Evolutionary conservation across 495 filamentous ascomycete species (phyloP), one percentile per base, ranked within the genome.

Genomic region (Friedmanniomyces simplex): DNA sequence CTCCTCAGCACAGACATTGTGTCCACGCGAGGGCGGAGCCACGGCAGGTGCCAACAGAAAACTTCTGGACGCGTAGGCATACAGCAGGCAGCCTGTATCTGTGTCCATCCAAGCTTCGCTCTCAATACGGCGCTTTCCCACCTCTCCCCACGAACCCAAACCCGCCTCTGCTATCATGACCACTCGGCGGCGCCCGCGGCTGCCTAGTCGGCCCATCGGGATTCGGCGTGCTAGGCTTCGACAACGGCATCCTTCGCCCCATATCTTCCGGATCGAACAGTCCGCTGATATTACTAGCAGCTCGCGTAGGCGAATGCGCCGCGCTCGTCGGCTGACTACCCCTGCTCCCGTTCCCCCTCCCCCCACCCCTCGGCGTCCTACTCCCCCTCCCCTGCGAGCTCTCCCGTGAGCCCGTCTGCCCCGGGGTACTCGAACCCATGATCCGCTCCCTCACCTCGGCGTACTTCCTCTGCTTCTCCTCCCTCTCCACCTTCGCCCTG

Each of bases 401-500:
- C n/a, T 84, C 82, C 11, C 85, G 84, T 11, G 85, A 88, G 0
- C 77, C 75, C 11, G 83, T 75, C 12, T n/a, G n/a, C n/a, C n/a
- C n/a, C n/a, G n/a, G n/a, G n/a, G 74, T 77, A 6, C 69, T 71
- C 16, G 75, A 76, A 5, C 88, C 89, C 68, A 95, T 90, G 18
- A 95, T 78, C 66, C 84, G 81, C 63, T 89, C 86, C 13, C 90
- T 77, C 1, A 79, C 86, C 71, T 95, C 89, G 52, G 90, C 84
- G 67, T 96, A 96, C 49, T 84, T 86, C 49, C 82, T 82, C 72
- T 91, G 84, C 74, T 90, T 95, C 71, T 95, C 89, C 64, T 94
- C 89, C 2, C 79, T 76, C 61, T 94, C 88, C 50, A 78, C 76
- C 70, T 87, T 77, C 34, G 89, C 83, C 59, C 84, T 83, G 13